Evolutionary conservation across 257 asterid species (phyloP).

Genomic region (Prunella vulgaris): DNA sequence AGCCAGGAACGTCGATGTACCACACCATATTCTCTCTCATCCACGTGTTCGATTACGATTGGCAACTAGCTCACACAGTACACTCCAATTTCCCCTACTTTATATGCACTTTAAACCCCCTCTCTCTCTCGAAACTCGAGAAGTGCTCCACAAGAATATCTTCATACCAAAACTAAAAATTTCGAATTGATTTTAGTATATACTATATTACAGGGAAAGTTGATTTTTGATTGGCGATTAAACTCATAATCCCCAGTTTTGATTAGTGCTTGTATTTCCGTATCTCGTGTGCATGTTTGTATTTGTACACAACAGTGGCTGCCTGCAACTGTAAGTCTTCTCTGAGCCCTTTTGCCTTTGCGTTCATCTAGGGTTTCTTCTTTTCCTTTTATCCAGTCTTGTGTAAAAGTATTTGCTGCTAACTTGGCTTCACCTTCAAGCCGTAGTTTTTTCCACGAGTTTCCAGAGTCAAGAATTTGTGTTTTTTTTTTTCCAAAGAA

Average conservation of each 20-base stretch:
- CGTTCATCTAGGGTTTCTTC: constrained; percentile 42
- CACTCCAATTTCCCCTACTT: constrained; percentile 21
- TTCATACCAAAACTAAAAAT: constrained; percentile 24
- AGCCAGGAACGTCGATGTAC: constrained; percentile 26
- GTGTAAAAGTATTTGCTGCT: constrained; percentile 1
- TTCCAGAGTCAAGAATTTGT: constrained; percentile 18
- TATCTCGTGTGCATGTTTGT: constrained; percentile 29
- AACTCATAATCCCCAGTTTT: neutral
- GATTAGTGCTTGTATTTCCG: neutral
- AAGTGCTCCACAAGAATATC: too few relatives aligned
- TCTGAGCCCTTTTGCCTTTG: constrained; percentile 33
- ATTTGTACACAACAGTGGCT: constrained; percentile 38
- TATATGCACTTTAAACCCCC: constrained; percentile 32
- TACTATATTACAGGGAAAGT: neutral
- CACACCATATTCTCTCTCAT: neutral
- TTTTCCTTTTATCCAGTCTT: constrained; percentile 13
- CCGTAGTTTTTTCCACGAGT: constrained; percentile 23
- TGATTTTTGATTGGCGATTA: constrained; percentile 5
- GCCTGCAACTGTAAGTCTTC: constrained; percentile 44
- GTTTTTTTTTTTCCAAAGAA: neutral
- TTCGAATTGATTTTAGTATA: constrained; percentile 5
- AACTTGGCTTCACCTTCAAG: constrained; percentile 33
- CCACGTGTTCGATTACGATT: constrained; percentile 9
- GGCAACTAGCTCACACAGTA: constrained; percentile 9
- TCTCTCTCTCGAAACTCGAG: too few relatives aligned